phyloP scores from a whole-genome alignment of 106 monocot species.

The Dendrobium officinale region DNA sequence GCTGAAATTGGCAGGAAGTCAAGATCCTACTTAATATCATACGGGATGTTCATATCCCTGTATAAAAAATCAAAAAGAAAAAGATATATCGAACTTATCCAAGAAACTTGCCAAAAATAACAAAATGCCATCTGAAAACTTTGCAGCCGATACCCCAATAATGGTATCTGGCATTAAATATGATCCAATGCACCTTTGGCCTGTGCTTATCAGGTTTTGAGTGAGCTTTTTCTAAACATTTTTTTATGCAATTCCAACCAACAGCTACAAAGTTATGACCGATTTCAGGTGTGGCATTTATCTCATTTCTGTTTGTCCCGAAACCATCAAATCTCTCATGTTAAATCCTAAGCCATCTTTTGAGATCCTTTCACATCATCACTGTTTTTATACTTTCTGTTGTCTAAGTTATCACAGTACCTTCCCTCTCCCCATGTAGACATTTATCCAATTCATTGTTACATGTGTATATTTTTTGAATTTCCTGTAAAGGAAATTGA shows the following conservation, averaged over 20 bases:
- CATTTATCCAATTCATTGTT: neutral
- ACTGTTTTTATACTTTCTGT: neutral
- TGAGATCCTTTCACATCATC: neutral
- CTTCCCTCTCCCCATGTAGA: neutral
- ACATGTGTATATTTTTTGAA: neutral
- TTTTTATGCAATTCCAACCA: neutral
- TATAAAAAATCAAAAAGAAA: neutral
- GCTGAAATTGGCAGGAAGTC: neutral
- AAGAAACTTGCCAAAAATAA: neutral
- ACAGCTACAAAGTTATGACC: neutral
- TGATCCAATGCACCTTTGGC: neutral
- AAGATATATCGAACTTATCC: neutral
- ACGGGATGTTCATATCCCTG: neutral
- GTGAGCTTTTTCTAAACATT: neutral
- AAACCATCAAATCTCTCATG: neutral
- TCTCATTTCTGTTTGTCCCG: neutral
- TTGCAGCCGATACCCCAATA: neutral
- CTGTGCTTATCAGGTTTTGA: neutral
- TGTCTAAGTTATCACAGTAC: neutral
- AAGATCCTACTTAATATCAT: neutral
- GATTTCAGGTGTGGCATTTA: neutral
- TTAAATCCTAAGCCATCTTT: neutral
- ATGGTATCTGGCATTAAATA: neutral
- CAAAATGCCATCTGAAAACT: slow-evolving; percentile 1
- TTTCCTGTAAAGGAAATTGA: neutral